Base-by-base conservation (phyloP, 495 filamentous ascomycete species). In the Penicillium psychrofluorescens region DNA sequence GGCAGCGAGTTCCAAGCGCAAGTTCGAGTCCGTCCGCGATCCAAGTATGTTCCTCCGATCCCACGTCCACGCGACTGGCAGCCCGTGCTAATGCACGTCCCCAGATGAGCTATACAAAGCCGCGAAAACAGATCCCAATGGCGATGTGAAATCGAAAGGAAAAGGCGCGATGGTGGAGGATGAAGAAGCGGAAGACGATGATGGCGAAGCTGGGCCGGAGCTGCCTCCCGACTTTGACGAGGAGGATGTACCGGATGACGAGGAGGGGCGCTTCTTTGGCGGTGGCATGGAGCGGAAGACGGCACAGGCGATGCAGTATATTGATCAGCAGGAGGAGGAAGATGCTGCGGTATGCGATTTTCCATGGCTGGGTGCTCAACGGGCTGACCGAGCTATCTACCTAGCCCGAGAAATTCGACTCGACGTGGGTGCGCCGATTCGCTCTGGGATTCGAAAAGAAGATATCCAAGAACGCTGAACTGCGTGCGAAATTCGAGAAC, bases 251-350 rank as follows among this genome's bases (percentile, higher is more conserved):
- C 76, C 77, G 29, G 90, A 94, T 55, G 91, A 95, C 56, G 86
- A 94, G 42, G 92, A 90, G 45, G 90, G 91, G 0, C 80, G 92
- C 38, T 99, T 99, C 71, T 97, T 95, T 55, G 92, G 91, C 35
- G 87, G 88, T 43, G 92, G 92, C 35, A 83, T 97, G 50, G 86
- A 85, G 27, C 76, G 79, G 29, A 76, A 84, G 44, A 88, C 92
- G 44, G 81, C 78, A 4, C 80, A 91, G 45, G 88, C 90, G n/a
- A 77, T 99, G 58, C 84, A 97, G 59, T 96, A 84, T 60, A 81
- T 99, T 36, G 86, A 92, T 41, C 72, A 78, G 37, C 71, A 78
- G 35, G 83, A 88, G 40, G 62, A 58, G 43, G 78, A 79, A 9
- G 74, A 78, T 32, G 60, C 70, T 44, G 64, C 55, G 45, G 70